Conservation (phyloP, 768 basidiomycete genomes). For the Lactarius tabidus region DNA sequence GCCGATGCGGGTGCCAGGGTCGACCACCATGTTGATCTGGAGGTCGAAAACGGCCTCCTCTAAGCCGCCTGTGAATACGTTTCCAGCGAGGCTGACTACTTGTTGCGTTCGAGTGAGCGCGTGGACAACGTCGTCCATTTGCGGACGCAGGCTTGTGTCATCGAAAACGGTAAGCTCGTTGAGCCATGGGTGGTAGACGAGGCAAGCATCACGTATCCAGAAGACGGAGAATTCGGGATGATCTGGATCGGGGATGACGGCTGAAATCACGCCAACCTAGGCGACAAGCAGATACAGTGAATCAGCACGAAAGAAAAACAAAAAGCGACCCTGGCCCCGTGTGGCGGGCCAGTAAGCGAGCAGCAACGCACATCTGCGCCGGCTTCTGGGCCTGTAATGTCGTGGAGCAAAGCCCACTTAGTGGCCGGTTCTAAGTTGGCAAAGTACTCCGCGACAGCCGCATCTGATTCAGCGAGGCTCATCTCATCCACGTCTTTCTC, state of each 20-base stretch:
- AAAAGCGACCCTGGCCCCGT: background rate
- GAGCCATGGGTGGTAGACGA: constrained; percentile 20
- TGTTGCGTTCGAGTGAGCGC: constrained; percentile 17
- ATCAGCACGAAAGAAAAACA: background rate
- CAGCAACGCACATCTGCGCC: constrained; percentile 18
- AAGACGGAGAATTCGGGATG: constrained; percentile 16
- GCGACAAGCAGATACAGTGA: background rate
- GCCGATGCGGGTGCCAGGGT: constrained; percentile 14
- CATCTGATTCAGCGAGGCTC: constrained; percentile 6
- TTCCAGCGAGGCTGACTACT: constrained; percentile 16
- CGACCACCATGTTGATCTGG: constrained; percentile 10
- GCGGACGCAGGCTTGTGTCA: constrained; percentile 10
- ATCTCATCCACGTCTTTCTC: constrained; percentile 7
- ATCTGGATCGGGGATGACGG: constrained; percentile 3
- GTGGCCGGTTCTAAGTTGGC: constrained; percentile 9
- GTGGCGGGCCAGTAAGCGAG: background rate
- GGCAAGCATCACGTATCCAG: constrained; percentile 18
- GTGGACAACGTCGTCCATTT: constrained; percentile 18
- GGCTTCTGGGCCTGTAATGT: constrained; percentile 20
- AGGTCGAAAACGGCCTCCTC: constrained; percentile 18
- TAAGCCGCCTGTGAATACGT: constrained; percentile 20
- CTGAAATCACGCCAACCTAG: constrained; percentile 11
- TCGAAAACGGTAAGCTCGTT: constrained; percentile 21
- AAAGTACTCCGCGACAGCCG: constrained; percentile 13
- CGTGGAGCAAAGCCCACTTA: constrained; percentile 10